Evolutionary conservation across 768 basidiomycete species (phyloP).

Genomic region (Cytidiella melzeri): DNA sequence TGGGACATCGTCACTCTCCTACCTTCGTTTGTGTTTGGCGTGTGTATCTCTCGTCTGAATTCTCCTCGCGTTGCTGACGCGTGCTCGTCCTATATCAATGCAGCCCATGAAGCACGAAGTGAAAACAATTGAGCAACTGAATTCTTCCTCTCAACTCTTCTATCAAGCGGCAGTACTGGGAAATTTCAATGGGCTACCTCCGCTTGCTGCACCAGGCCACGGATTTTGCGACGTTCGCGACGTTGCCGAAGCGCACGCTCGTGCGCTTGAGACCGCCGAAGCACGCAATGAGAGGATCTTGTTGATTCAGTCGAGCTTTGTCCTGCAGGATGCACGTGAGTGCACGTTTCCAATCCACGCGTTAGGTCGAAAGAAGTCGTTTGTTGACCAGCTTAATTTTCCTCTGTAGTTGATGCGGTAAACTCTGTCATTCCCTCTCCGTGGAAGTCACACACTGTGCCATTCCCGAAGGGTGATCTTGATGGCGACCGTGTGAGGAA

Average conservation of each 20-base stretch:
- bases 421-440: not conserved
- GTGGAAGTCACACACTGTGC: not conserved
- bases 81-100: not conserved
- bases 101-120: not conserved
- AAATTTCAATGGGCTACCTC: not conserved
- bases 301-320: conserved; percentile 20
- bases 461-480: not conserved
- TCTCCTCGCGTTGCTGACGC: not conserved
- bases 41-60: not conserved
- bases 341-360: too few relatives aligned
- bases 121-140: too few relatives aligned
- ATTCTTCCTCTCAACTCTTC: not conserved
- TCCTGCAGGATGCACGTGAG: conserved; percentile 21
- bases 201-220: not conserved
- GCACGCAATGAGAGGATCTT: conserved; percentile 58
- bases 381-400: too few relatives aligned
- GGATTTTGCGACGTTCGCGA: conserved; percentile 45
- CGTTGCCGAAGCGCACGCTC: conserved; percentile 45
- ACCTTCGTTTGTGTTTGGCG: not conserved
- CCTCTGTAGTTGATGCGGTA: not conserved
- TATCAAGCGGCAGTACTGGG: not conserved
- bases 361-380: too few relatives aligned
- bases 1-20: not conserved
- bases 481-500: not conserved
- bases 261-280: conserved; percentile 42